Evolutionary conservation across 2,329 filamentous ascomycete genomes (phyloP).

Genomic region (Xenoacremonium recifei): DNA sequence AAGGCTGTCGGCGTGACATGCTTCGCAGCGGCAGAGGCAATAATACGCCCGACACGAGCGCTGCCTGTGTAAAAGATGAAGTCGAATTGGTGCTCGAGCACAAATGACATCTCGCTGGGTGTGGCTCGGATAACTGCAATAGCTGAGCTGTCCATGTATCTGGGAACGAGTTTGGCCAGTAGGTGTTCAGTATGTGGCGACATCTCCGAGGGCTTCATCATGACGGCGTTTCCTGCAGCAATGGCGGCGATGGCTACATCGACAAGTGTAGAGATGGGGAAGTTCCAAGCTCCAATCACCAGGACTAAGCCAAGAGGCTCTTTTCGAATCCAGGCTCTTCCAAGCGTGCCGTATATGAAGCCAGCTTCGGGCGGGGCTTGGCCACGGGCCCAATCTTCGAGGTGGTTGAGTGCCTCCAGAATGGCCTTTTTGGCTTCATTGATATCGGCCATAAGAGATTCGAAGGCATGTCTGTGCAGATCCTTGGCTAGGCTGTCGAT

Average conservation of each 20-base stretch:
- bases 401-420: constrained; percentile 33
- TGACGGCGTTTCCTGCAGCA: constrained; percentile 38
- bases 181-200: constrained; percentile 32
- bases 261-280: constrained; percentile 37
- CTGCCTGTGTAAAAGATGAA: constrained; percentile 47
- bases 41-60: constrained; percentile 34
- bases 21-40: constrained; percentile 40
- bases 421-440: constrained; percentile 32
- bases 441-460: constrained; percentile 32
- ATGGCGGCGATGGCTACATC: constrained; percentile 42
- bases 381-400: constrained; percentile 40
- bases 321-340: constrained; percentile 34
- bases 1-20: constrained; percentile 42
- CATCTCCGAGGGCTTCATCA: constrained; percentile 46
- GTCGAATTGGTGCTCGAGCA: too few species aligned
- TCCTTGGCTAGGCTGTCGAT: constrained; percentile 32
- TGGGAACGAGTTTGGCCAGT: constrained; percentile 36
- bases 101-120: constrained; percentile 36
- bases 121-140: constrained; percentile 36
- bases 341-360: constrained; percentile 30
- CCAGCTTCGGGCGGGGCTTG: constrained; percentile 26
- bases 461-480: constrained; percentile 33
- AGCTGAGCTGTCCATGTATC: constrained; percentile 41
- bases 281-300: constrained; percentile 48
- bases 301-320: constrained; percentile 44